phyloP scores from a whole-genome alignment of 371 early-diverging fungal genomes.

The Apophysomyces elegans region DNA sequence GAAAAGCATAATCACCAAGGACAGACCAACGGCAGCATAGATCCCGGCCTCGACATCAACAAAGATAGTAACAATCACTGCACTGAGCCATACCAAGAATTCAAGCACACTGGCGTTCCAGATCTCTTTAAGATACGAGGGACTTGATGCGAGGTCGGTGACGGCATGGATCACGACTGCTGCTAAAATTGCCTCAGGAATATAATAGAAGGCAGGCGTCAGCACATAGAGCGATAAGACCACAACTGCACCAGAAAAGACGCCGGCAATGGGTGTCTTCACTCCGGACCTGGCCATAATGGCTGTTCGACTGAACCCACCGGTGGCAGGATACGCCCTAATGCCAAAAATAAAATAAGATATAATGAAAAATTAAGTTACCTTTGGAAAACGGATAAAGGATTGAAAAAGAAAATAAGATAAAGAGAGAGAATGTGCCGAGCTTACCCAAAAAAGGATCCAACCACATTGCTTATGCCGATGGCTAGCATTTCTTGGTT shows the following conservation, averaged over 20 bases:
- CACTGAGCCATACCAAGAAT: constrained; percentile 48
- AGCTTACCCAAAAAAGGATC: constrained; percentile 76
- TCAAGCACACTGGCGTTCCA: constrained; percentile 53
- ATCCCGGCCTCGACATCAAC: constrained; percentile 71
- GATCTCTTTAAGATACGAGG: constrained; percentile 29
- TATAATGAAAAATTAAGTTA: too few relatives aligned
- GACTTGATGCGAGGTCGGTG: constrained; percentile 54
- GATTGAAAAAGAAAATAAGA: neutral
- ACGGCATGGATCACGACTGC: constrained; percentile 84
- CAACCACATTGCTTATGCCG: constrained; percentile 79
- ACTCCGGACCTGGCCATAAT: constrained; percentile 83
- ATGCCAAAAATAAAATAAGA: neutral
- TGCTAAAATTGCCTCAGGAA: constrained; percentile 79
- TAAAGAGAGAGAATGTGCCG: neutral
- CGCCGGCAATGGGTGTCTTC: constrained; percentile 79
- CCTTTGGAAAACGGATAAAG: too few relatives aligned
- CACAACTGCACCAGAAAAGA: constrained; percentile 76
- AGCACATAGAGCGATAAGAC: constrained; percentile 76
- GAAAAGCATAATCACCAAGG: constrained; percentile 66
- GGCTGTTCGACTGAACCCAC: constrained; percentile 90
- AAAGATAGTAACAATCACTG: constrained; percentile 68
- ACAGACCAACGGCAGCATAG: constrained; percentile 65
- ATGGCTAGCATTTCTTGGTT: constrained; percentile 88
- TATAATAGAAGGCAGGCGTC: constrained; percentile 85
- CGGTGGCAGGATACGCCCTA: constrained; percentile 84